Base-by-base conservation (phyloP, 257 asterid genomes). In the Ilex asprella region DNA sequence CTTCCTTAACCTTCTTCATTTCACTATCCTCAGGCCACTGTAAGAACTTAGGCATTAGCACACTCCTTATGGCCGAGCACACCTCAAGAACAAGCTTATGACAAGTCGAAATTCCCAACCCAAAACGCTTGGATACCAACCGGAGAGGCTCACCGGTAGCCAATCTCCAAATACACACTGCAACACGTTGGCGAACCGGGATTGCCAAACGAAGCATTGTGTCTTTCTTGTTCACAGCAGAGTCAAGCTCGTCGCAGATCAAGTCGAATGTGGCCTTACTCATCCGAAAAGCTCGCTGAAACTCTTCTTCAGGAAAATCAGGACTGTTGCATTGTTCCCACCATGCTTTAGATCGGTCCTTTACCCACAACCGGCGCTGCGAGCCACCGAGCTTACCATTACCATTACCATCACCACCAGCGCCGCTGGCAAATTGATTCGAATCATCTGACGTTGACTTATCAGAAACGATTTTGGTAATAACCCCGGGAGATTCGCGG, bases 141-240 rank as follows among this genome's bases (percentile, higher is more conserved):
- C 98, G 96, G 30, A 91, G 94, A 6, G 98, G 90, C 44, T 82
- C 96, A 0, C 98, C 98, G 9, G 98, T 91, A 64, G 95, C 94
- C 41, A 91, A 70, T 30, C 96, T 53, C 94, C 94, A 91, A 5
- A 91, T 39, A 50, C 98, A 91, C 2, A 88, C 98, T 0, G 96
- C 98, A 7, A 91, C 96, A 6, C 98, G 84, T 66, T 88, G 95
- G 3, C 82, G 86, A 16, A 91, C 95, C 12, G 98, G 98, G 16
- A 91, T 91, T 0, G 98, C 98, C 39, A 67, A 29, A 1, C 98
- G 87, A 14, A 91, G 84, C 94, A 84, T 86, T n/a, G 98, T 91
- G 71, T 91, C 78, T 13, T 88, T 86, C 32, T 86, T 91, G 0
- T 86, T 88, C 46, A 91, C 85, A 0, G 58, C 89, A 0, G 91